phyloP scores from a whole-genome alignment of 169 alveolate genomes.

The Eimeria maxima region DNA sequence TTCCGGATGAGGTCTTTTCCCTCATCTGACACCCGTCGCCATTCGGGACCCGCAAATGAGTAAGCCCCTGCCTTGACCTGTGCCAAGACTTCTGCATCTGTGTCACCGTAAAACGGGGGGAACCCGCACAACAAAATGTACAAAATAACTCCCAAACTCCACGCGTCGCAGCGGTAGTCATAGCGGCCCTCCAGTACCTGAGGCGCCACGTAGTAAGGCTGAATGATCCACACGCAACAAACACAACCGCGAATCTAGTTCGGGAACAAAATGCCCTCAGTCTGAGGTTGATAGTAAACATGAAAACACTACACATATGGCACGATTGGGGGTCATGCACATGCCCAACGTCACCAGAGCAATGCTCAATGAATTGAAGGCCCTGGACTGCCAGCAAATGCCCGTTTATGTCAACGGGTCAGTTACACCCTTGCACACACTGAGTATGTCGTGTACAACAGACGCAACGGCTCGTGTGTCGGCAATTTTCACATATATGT shows the following conservation, averaged over 20 bases:
- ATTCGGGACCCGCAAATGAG: conserved; percentile 92
- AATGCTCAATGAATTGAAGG: neutral
- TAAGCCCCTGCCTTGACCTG: conserved; percentile 89
- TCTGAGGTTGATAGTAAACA: neutral
- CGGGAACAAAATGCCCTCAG: neutral
- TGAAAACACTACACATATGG: neutral
- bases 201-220: conserved; percentile 93
- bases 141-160: conserved; percentile 96
- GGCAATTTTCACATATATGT: too few species aligned
- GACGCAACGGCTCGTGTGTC: too few species aligned
- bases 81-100: conserved; percentile 89
- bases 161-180: conserved; percentile 95
- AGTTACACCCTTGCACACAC: neutral
- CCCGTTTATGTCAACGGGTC: neutral
- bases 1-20: conserved; percentile 93
- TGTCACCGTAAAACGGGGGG: conserved; percentile 94
- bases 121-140: conserved; percentile 94
- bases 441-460: neutral
- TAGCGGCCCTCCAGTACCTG: conserved; percentile 94
- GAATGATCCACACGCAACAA: neutral
- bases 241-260: neutral
- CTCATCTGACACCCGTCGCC: conserved; percentile 92
- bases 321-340: neutral
- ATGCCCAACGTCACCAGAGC: neutral
- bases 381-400: neutral